Conservation (phyloP, 495 filamentous ascomycete genomes). For the Parathielavia hyrcaniae region DNA sequence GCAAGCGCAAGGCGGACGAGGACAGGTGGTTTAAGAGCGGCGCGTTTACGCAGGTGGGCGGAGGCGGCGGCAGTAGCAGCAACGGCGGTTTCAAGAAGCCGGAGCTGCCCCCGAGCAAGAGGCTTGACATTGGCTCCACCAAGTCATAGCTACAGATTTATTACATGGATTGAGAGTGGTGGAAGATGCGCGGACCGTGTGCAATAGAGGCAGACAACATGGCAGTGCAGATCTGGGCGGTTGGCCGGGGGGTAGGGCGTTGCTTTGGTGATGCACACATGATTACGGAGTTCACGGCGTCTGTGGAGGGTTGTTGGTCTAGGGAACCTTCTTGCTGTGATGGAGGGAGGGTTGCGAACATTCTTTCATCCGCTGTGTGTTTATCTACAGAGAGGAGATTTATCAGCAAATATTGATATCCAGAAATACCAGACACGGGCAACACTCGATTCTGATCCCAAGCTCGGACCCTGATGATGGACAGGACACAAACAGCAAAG, state of each 20-base stretch:
- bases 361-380: too few species aligned
- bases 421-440: too few species aligned
- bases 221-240: too few species aligned
- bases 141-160: conserved; percentile 28
- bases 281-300: background rate
- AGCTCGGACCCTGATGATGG: too few species aligned
- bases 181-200: too few species aligned
- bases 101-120: conserved; percentile 58
- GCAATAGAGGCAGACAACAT: too few species aligned
- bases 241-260: too few species aligned
- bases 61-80: conserved; percentile 23
- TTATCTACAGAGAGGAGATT: too few species aligned
- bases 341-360: too few species aligned
- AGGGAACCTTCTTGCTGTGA: background rate
- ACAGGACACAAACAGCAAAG: too few species aligned
- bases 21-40: conserved; percentile 95
- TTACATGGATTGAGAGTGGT: background rate
- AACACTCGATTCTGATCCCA: too few species aligned
- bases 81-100: conserved; percentile 50
- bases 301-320: background rate
- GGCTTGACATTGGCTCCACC: conserved; percentile 45
- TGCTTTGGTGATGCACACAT: background rate
- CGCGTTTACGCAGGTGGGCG: conserved; percentile 85
- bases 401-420: too few species aligned
- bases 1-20: conserved; percentile 88